These are phyloP conservation scores for Lanmaoa pseudosensibilis DNA, from an alignment of 768 basidiomycete species.

Conservation along the genomic window DNA sequence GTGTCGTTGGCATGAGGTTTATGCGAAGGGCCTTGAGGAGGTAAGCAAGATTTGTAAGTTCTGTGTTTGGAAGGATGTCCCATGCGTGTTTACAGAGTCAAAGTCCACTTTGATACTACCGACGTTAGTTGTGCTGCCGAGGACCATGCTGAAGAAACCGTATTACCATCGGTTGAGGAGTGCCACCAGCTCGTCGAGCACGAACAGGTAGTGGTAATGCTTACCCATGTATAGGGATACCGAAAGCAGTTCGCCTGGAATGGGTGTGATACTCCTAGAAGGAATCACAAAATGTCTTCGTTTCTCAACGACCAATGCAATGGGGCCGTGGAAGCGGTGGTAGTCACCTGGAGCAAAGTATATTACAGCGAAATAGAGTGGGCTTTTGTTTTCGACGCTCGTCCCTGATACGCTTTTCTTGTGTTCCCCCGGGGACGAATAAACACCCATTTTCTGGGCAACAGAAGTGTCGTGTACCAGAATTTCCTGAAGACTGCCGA, in stretches of 20 bases:
- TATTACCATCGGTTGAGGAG: constrained; percentile 92
- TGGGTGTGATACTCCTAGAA: background rate
- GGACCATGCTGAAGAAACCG: constrained; percentile 97
- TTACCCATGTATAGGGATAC: constrained; percentile 96
- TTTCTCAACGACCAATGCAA: constrained; percentile 96
- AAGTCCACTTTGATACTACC: constrained; percentile 96
- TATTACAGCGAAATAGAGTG: constrained; percentile 90
- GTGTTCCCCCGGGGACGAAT: constrained; percentile 35
- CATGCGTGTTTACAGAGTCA: constrained; percentile 59
- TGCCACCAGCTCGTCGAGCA: constrained; percentile 97
- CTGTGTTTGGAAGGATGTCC: background rate
- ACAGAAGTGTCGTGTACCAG: constrained; percentile 70
- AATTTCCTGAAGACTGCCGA: constrained; percentile 59
- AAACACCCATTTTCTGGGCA: constrained; percentile 68
- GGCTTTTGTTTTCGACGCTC: constrained; percentile 68
- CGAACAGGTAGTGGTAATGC: constrained; percentile 90
- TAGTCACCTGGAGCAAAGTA: constrained; percentile 99
- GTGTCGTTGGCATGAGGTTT: too few relatives aligned
- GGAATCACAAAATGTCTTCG: constrained; percentile 76
- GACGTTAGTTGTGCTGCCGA: constrained; percentile 97
- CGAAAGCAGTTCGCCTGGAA: constrained; percentile 84
- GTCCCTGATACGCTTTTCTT: constrained; percentile 43
- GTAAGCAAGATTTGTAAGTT: background rate
- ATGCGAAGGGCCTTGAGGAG: constrained; percentile 65
- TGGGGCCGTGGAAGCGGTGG: constrained; percentile 95